A percentile compares a stretch with the other conserved stretches of the same genome.
Conservation (phyloP, 139 green algal species). For the Ulvella scutata region DNA sequence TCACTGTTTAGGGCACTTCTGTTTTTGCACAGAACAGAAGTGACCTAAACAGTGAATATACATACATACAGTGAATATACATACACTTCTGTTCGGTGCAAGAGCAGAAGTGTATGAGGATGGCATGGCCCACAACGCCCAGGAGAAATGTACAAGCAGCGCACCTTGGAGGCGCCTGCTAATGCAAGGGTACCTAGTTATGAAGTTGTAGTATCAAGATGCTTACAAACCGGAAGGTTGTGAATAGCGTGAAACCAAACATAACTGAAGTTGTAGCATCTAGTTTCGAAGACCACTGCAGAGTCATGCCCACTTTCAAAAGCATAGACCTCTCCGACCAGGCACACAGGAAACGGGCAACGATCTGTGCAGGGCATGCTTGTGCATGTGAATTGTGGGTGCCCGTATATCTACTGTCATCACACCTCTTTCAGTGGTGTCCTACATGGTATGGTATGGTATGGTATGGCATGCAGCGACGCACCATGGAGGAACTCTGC, state of each 20-base stretch:
- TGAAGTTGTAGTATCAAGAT: background rate
- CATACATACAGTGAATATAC: background rate
- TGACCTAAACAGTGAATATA: background rate
- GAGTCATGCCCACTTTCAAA: background rate
- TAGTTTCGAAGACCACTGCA: background rate
- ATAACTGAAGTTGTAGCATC: no score
- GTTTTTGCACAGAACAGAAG: background rate
- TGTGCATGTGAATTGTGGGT: background rate
- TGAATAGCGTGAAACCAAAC: background rate
- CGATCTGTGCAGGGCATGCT: background rate
- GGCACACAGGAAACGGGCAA: background rate
- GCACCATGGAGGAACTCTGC: slow-evolving; percentile 49
- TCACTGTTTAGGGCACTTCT: background rate
- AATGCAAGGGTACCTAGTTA: background rate
- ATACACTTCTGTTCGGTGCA: no score
- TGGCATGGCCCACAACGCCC: no score
- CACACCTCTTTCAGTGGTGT: background rate
- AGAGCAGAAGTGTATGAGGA: no score
- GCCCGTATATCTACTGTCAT: background rate
- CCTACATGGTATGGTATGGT: no score
- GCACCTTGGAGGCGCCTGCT: background rate
- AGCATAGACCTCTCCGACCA: background rate
- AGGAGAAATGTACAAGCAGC: background rate
- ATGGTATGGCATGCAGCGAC: no score
- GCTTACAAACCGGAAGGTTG: background rate